Evolutionary conservation across 306 rosid genomes (phyloP), one percentile per base, ranked within the genome.

Genomic region (Acacia confusa): DNA sequence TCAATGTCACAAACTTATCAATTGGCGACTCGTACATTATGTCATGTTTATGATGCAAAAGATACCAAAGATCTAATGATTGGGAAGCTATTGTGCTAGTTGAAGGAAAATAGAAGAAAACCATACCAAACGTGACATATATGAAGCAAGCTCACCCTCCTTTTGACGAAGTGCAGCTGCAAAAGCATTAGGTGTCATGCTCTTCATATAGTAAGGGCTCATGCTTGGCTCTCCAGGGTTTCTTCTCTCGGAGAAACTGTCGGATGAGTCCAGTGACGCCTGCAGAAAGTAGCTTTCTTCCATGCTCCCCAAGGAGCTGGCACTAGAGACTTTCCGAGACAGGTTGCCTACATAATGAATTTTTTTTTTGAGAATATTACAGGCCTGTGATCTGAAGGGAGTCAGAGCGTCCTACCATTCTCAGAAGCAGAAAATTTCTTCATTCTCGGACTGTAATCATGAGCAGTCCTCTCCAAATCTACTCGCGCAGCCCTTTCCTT

Each of bases 81-180:
- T 43, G 25, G 32, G 78, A 81, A 77, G 80, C 58, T 66, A 40
- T 25, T 69, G 70, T 71, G 70, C 78, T 66, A 70, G 25, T 50
- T 16, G 53, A 74, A 74, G 72, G 48, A 80, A 75, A 40, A 71
- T 70, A 76, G 76, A 72, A 67, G 78, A 36, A 73, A 71, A 79
- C 53, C 93, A 53, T 87, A 95, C 99, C 99, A 94, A 61, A 84
- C 98, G 99, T 67, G 97, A 94, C 92, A 92, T 86, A 87, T 96
- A 96, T 27, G 98, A 96, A 82, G 98, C 92, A 86, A 96, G 98
- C 89, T 96, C 99, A 44, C 99, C 99, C 90, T 94, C 99, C 90
- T 96, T 96, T 82, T 96, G 98, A 78, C 99, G 97, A 84, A 96
- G 94, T 55, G 98, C 94, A 74, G 98, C 93, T 90, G 91, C 99